Evolutionary conservation across 148 eudicot species (phyloP).

Genomic region (Chenopodium quinoa): DNA sequence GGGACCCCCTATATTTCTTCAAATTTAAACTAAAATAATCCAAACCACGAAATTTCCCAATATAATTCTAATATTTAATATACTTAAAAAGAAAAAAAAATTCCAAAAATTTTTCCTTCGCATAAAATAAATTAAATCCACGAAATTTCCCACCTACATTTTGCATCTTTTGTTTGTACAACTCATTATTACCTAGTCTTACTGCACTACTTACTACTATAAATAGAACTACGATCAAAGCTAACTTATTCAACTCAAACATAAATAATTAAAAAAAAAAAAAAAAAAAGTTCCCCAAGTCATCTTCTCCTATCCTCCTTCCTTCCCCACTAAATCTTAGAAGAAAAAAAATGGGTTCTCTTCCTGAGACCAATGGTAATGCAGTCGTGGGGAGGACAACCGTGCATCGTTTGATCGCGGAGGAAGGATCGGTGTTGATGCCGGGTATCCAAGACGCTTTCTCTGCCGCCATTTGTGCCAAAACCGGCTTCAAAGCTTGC

Average conservation of each 20-base stretch:
- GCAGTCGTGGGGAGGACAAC: slow-evolving; percentile 3
- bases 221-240: neutral
- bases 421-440: slow-evolving; percentile 20
- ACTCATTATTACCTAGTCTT: neutral
- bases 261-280: neutral
- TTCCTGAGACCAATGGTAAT: neutral
- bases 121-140: neutral
- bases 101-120: neutral
- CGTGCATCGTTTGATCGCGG: slow-evolving; percentile 24
- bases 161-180: neutral
- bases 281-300: neutral
- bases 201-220: neutral
- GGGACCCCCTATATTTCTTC: neutral
- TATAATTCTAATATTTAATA: neutral
- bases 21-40: neutral
- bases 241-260: neutral
- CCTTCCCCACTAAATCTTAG: neutral
- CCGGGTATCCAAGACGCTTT: slow-evolving; percentile 27
- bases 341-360: neutral
- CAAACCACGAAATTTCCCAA: neutral
- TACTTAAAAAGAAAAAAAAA: neutral
- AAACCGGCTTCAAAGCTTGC: slow-evolving; percentile 30
- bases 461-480: slow-evolving; percentile 24
- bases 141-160: neutral
- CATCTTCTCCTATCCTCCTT: neutral